Percentiles rank a stretch among this genome's conserved stretches.
Conservation (phyloP, 352 stramenopile species). For the Lagenidium sp. region DNA sequence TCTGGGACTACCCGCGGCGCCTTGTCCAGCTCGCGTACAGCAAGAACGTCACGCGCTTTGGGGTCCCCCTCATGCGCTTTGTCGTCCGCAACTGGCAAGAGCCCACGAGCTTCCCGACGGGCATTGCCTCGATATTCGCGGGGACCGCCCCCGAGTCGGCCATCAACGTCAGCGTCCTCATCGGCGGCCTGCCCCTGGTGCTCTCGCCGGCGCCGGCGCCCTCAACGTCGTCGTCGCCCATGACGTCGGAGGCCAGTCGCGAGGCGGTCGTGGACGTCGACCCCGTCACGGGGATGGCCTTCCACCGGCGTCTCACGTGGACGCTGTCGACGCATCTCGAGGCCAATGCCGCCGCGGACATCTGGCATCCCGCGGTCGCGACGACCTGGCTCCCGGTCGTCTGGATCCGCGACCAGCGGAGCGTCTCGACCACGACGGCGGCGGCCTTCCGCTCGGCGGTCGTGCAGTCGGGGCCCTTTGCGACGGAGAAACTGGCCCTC, state of each 20-base stretch:
- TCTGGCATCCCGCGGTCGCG: constrained; percentile 25
- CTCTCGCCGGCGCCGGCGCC: constrained; percentile 9
- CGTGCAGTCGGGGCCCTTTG: constrained; percentile 17
- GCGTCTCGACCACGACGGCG: constrained; percentile 17
- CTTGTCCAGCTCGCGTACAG: constrained; percentile 24
- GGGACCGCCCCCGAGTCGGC: background rate
- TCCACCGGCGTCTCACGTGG: constrained; percentile 42
- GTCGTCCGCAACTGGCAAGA: constrained; percentile 22
- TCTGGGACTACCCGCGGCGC: constrained; percentile 37
- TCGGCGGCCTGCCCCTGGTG: constrained; percentile 29
- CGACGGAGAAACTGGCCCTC: constrained; percentile 23
- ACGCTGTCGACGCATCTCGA: constrained; percentile 24
- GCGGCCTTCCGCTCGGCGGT: constrained; percentile 1
- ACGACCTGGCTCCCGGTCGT: constrained; percentile 29
- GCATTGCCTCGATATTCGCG: constrained; percentile 3
- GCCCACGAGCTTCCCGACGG: constrained; percentile 24
- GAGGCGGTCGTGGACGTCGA: constrained; percentile 37
- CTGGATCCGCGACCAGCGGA: constrained; percentile 37
- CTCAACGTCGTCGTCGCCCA: background rate
- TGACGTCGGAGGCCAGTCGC: constrained; percentile 1
- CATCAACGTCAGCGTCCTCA: constrained; percentile 39
- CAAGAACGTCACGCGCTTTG: constrained; percentile 46
- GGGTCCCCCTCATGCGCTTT: constrained; percentile 40
- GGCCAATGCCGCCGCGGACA: constrained; percentile 3
- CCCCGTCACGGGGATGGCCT: constrained; percentile 29